Evolutionary conservation across 208 protist species (phyloP).

Genomic region (Phytomonas francai): DNA sequence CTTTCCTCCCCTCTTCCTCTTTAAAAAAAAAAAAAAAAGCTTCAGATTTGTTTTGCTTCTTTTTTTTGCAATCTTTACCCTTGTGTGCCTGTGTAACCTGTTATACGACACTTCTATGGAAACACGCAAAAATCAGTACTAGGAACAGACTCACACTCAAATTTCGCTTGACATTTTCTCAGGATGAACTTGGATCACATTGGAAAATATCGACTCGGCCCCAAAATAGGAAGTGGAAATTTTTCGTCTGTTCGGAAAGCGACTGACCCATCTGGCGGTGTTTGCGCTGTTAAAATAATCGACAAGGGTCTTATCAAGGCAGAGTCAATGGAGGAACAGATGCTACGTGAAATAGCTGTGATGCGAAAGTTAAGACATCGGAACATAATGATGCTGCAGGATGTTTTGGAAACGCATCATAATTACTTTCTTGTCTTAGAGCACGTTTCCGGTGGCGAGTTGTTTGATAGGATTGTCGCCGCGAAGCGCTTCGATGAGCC

Average conservation of each 20-base stretch:
- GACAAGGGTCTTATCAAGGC: constrained; percentile 77
- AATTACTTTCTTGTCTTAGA: constrained; percentile 90
- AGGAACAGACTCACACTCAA: constrained; percentile 9
- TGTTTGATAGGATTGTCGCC: constrained; percentile 89
- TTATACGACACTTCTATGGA: constrained; percentile 14
- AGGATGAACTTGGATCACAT: constrained; percentile 16
- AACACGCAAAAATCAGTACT: constrained; percentile 3
- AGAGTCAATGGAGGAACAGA: constrained; percentile 88
- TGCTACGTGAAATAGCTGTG: constrained; percentile 84
- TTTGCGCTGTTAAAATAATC: constrained; percentile 89
- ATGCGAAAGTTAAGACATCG: constrained; percentile 75
- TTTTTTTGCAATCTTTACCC: neutral
- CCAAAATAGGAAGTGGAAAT: constrained; percentile 81
- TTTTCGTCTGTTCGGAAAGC: constrained; percentile 84
- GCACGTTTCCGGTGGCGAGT: constrained; percentile 88
- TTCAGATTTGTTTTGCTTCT: too few species aligned
- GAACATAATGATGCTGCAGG: constrained; percentile 81
- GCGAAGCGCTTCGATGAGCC: constrained; percentile 82
- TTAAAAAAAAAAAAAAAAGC: too few species aligned
- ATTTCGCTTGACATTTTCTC: neutral
- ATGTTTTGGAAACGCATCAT: constrained; percentile 82
- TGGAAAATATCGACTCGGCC: constrained; percentile 81
- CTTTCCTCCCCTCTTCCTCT: too few species aligned
- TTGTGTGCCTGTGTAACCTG: neutral
- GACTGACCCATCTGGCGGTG: constrained; percentile 48